Conservation (phyloP, 1,284 basidiomycete genomes). For the Ceratobasidium sp. region DNA sequence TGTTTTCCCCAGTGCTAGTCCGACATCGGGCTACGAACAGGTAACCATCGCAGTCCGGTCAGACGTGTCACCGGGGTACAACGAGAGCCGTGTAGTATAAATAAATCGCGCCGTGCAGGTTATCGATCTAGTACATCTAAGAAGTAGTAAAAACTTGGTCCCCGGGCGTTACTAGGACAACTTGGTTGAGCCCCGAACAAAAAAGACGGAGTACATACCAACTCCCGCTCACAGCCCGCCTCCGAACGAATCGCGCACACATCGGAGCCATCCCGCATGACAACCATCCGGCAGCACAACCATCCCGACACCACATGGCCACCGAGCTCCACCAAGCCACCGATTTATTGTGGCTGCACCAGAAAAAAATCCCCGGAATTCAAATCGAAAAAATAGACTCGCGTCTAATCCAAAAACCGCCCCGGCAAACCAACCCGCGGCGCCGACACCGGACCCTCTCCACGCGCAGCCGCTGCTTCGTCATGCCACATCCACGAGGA, state of each 20-base stretch:
- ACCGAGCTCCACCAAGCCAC: neutral
- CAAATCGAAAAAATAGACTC: neutral
- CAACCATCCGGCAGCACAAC: neutral
- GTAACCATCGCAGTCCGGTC: neutral
- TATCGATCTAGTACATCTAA: too few species aligned
- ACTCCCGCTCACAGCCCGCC: too few species aligned
- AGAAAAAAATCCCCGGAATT: neutral
- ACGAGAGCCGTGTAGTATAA: neutral
- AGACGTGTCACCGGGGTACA: neutral
- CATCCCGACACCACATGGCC: neutral
- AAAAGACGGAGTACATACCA: too few species aligned
- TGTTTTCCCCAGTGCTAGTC: neutral
- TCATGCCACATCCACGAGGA: neutral
- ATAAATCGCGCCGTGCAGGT: neutral
- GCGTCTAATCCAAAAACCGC: neutral
- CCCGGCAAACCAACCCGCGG: constrained; percentile 1
- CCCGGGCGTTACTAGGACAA: too few species aligned
- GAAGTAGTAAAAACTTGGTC: too few species aligned
- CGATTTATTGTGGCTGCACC: too few species aligned
- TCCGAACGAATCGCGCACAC: too few species aligned
- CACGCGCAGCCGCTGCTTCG: neutral
- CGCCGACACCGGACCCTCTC: constrained; percentile 7
- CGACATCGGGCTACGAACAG: constrained; percentile 6
- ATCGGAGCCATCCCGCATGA: too few species aligned
- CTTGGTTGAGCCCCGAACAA: too few species aligned